Evolutionary conservation across 148 eudicot genomes (phyloP), one percentile per base, ranked within the genome.

Genomic region (Chenopodium quinoa): DNA sequence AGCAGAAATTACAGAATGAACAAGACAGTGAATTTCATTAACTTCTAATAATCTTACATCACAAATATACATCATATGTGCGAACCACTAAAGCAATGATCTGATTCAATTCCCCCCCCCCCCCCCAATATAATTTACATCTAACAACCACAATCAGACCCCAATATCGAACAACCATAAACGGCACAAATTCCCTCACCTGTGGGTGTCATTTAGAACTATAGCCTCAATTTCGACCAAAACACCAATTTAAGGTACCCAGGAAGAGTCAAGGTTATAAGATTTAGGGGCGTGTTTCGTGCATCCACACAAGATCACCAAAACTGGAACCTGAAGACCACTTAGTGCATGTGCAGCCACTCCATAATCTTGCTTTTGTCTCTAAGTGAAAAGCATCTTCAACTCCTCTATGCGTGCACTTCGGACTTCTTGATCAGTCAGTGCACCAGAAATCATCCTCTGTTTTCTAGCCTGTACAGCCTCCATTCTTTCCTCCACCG

Each of bases 401-500:
- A 96, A 85, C 83, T 96, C 98, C 85, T 93, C 99, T 14, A 96
- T 80, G 3, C 98, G 93, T 44, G 99, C 98, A 78, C 91, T 82
- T 81, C 98, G 91, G 80, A 96, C 99, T 89, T 96, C 99, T 84
- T 93, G 98, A 86, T 96, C 98, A 47, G 99, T 93, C 73, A 96
- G 88, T 69, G 99, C 98, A 79, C 99, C 99, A 19, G 98, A 88
- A 74, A 96, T 96, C 93, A 96, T 77, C 66, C 97, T 87, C 81
- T 96, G 99, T 83, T 96, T 96, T 82, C 99, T 85, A 22, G 97
- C 98, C 86, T 96, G 99, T 50, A 96, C 99, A 63, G 95, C 97
- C 83, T 92, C 99, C 99, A 96, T 96, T 89, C 94, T 90, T 85
- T 96, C 95, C 87, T 96, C 99, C 13, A 93, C 99, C 1, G 97